Base-by-base conservation (phyloP, 2,329 filamentous ascomycete genomes). In the Pyrenophora graminea region DNA sequence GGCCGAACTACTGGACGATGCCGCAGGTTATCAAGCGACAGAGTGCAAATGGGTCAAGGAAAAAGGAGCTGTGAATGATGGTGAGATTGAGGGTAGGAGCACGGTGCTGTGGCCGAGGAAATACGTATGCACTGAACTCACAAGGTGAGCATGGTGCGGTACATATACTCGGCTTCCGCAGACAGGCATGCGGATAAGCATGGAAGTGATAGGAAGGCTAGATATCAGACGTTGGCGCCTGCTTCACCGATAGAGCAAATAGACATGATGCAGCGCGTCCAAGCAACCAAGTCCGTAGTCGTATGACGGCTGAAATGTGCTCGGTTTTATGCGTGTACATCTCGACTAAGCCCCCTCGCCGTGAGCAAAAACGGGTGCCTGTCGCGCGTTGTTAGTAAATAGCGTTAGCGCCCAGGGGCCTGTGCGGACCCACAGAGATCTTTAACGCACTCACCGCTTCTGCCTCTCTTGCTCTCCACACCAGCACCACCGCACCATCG, bases 1-100 rank as follows among this genome's bases (percentile, higher is more conserved):
- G 90, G 90, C 83, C 86, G 1, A 82, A 80, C 19, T 59, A 84
- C 12, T 81, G 78, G 6, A 82, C 72, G 9, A 62, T 85, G 55
- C 84, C 84, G 4, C 75, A 80, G 43, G 74, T 86, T 13, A 71
- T 82, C 12, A 70, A 60, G 46, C 58, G 55, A 39, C 44, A 48
- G n/a, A 48, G 43, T 41, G 27, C 46, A 6, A 66, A 64, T 39
- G 66, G 66, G 9, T 46, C 55, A 27, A 31, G 48, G 15, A 76
- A 74, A 66, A 76, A 76, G 58, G 58, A 59, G 19, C 43, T 58
- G 23, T 69, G 38, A 45, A 33, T 13, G 47, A 21, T 33, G 47
- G 33, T 21, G 19, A 39, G 36, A 39, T 34, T 18, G 13, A 34
- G 13, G 18, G 10, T 33, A 13, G 30, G 38, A 19, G 27, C 27